These are phyloP conservation scores for Ophiostoma australiae DNA, from an alignment of 2,329 filamentous ascomycete species.

Conservation along the genomic window DNA sequence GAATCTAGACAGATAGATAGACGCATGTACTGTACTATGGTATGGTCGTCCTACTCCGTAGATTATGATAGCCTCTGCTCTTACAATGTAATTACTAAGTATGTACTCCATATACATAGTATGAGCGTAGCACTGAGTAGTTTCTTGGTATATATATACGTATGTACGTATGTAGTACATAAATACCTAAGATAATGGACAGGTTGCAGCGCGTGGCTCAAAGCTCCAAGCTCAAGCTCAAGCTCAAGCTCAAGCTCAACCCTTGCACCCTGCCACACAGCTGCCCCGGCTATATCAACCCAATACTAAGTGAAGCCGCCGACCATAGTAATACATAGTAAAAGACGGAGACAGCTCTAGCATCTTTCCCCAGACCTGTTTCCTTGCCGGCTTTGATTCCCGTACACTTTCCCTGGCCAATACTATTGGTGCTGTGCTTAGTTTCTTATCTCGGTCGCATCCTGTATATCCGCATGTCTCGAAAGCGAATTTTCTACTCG, in stretches of 20 bases:
- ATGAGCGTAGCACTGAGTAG: no score
- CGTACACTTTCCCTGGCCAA: not conserved
- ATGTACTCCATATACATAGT: no score
- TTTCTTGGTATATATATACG: not conserved
- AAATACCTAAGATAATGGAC: not conserved
- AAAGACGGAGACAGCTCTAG: not conserved
- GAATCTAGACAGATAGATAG: not conserved
- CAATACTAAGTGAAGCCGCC: not conserved
- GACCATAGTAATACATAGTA: no score
- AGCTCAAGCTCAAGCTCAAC: not conserved
- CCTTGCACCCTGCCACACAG: constrained; percentile 3
- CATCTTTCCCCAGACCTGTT: constrained; percentile 1
- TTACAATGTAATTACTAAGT: no score
- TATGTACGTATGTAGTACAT: not conserved
- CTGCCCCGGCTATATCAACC: not conserved
- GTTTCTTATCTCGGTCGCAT: not conserved
- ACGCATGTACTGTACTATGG: not conserved
- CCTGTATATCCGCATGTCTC: not conserved
- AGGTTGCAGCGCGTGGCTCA: not conserved
- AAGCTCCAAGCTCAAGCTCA: not conserved
- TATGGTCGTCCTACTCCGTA: not conserved
- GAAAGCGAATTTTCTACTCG: not conserved
- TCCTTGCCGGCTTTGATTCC: not conserved
- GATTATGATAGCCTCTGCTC: not conserved
- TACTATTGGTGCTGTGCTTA: not conserved